Evolutionary conservation across 2,329 filamentous ascomycete species (phyloP).

Genomic region (Fusarium subglutinans): DNA sequence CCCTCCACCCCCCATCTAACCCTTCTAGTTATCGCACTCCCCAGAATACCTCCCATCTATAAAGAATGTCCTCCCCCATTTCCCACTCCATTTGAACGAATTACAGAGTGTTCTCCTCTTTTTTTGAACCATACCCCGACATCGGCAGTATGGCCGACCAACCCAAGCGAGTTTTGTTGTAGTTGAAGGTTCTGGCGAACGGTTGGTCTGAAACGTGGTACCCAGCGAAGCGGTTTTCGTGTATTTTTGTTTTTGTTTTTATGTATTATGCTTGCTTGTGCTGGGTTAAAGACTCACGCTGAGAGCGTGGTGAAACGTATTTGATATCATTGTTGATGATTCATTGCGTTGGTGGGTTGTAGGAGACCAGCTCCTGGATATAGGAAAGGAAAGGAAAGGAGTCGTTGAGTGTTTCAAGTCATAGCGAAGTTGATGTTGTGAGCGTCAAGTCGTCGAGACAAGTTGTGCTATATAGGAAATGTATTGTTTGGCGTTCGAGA

Average conservation of each 20-base stretch:
- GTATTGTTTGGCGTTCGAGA: background rate
- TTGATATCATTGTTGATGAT: background rate
- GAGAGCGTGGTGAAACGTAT: conserved; percentile 30
- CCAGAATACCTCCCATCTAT: conserved; percentile 3
- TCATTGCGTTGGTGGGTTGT: background rate
- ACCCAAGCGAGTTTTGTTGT: background rate
- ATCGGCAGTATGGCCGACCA: conserved; percentile 28
- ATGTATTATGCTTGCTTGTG: background rate
- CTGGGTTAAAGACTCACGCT: conserved; percentile 21
- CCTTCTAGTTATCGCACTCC: background rate
- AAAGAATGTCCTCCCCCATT: conserved; percentile 5
- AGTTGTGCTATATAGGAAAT: too few species aligned
- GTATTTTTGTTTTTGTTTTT: background rate
- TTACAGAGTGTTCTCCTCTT: conserved; percentile 1
- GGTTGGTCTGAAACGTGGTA: conserved; percentile 30
- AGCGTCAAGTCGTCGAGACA: background rate
- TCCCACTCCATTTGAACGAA: background rate
- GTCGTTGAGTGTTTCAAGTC: background rate
- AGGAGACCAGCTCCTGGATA: conserved; percentile 24
- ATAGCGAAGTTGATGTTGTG: background rate
- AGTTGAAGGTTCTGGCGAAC: background rate
- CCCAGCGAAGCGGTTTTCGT: conserved; percentile 20
- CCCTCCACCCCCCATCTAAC: background rate
- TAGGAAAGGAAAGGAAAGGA: background rate
- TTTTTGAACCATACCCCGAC: conserved; percentile 9